phyloP scores from a whole-genome alignment of 169 alveolate species.

The Babesia caballi region DNA sequence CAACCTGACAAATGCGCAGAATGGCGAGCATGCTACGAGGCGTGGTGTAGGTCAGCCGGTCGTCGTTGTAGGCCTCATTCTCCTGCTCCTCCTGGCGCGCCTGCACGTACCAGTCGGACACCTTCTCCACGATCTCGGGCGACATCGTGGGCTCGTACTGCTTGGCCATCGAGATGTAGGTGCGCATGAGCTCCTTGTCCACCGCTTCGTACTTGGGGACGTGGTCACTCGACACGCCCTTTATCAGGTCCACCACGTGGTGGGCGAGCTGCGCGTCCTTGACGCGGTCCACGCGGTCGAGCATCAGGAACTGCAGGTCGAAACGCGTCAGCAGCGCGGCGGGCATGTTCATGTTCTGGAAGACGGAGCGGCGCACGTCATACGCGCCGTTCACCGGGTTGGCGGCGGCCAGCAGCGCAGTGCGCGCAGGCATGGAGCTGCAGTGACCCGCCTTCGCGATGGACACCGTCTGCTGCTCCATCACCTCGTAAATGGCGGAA shows the following conservation, averaged over 20 bases:
- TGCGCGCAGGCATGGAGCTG: constrained; percentile 73
- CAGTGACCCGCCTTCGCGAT: constrained; percentile 97
- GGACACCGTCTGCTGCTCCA: constrained; percentile 97
- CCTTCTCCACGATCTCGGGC: constrained; percentile 63
- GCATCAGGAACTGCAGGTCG: constrained; percentile 87
- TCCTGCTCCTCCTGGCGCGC: constrained; percentile 72
- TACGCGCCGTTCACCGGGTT: constrained; percentile 96
- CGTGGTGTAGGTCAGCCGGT: constrained; percentile 90
- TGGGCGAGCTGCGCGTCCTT: constrained; percentile 88
- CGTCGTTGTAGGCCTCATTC: constrained; percentile 76
- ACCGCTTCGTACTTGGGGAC: constrained; percentile 67
- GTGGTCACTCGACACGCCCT: constrained; percentile 72
- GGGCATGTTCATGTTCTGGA: constrained; percentile 94
- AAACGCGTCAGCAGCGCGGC: constrained; percentile 94
- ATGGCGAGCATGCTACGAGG: constrained; percentile 96
- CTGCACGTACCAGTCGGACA: constrained; percentile 74
- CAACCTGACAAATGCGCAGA: constrained; percentile 88
- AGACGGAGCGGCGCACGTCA: constrained; percentile 85
- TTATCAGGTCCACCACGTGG: constrained; percentile 89
- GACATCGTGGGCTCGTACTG: constrained; percentile 75
- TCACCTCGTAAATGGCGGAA: constrained; percentile 96
- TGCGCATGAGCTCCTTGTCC: constrained; percentile 80
- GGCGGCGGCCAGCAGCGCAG: constrained; percentile 96
- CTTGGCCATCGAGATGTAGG: constrained; percentile 88
- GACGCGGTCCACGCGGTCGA: constrained; percentile 84